phyloP scores from a whole-genome alignment of 768 basidiomycete genomes.

The Rhizopogon rudus region DNA sequence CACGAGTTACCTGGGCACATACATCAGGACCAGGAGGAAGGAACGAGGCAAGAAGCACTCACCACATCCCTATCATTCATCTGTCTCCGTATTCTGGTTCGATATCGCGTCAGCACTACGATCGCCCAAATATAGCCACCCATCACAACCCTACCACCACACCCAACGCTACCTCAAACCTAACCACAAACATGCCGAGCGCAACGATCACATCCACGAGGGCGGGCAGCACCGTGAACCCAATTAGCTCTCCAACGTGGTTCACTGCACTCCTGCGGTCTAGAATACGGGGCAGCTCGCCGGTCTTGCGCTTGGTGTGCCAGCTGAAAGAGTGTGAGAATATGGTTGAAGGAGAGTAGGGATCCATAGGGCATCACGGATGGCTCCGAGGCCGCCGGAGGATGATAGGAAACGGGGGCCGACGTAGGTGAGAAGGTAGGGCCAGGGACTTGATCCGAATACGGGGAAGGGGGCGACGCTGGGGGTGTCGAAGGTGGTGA shows the following conservation, averaged over 20 bases:
- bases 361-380: constrained; percentile 72
- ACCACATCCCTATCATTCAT: constrained; percentile 85
- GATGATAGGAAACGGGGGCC: constrained; percentile 70
- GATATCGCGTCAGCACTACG: constrained; percentile 61
- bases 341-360: constrained; percentile 84
- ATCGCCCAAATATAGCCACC: constrained; percentile 48
- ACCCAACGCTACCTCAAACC: constrained; percentile 65
- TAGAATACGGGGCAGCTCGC: constrained; percentile 52
- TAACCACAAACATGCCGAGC: constrained; percentile 55
- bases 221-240: constrained; percentile 81
- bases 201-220: constrained; percentile 77
- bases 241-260: constrained; percentile 69
- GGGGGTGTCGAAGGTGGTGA: constrained; percentile 16
- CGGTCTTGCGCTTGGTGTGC: constrained; percentile 80
- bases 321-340: constrained; percentile 83
- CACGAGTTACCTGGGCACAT: constrained; percentile 55
- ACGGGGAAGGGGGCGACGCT: constrained; percentile 7
- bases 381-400: constrained; percentile 66
- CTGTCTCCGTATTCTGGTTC: constrained; percentile 66
- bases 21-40: background rate
- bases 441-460: constrained; percentile 52
- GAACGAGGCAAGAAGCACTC: constrained; percentile 15
- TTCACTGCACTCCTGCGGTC: constrained; percentile 87
- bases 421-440: constrained; percentile 63
- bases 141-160: constrained; percentile 67